phyloP scores from a whole-genome alignment of 2,329 filamentous ascomycete species.

The Xylaria polymorpha region DNA sequence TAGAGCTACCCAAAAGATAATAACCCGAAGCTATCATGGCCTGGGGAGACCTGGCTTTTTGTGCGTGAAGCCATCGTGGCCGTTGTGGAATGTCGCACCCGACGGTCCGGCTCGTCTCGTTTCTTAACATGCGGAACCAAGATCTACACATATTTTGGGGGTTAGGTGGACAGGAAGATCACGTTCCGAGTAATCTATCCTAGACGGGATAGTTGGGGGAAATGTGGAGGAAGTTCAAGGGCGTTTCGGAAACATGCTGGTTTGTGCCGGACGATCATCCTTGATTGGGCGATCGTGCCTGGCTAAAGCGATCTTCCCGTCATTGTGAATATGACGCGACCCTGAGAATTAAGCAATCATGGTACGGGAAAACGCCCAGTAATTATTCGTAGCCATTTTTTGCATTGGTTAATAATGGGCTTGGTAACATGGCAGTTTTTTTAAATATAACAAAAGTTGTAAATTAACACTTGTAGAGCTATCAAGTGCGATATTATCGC shows the following conservation, averaged over 20 bases:
- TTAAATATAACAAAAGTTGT: not conserved
- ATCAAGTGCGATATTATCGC: not conserved
- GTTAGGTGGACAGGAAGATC: conserved; percentile 36
- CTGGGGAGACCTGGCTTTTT: conserved; percentile 23
- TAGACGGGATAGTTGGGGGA: conserved; percentile 37
- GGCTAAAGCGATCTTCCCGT: conserved; percentile 38
- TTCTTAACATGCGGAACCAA: not conserved
- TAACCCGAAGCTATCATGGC: not conserved
- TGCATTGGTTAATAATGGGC: not conserved
- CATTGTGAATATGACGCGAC: conserved; percentile 13
- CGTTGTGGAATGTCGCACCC: conserved; percentile 11
- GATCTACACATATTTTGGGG: conserved; percentile 1
- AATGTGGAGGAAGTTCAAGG: conserved; percentile 38
- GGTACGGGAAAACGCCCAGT: not conserved
- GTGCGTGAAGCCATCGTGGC: conserved; percentile 27
- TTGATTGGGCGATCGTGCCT: conserved; percentile 35
- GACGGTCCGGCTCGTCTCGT: conserved; percentile 21
- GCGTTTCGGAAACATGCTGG: conserved; percentile 39
- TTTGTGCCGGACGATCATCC: conserved; percentile 36
- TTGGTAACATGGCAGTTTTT: not conserved
- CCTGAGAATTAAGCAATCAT: not conserved
- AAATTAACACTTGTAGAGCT: not conserved
- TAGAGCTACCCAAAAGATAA: not conserved
- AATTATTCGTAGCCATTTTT: not conserved
- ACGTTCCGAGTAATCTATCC: conserved; percentile 45